These are phyloP conservation scores for Ceratonia siliqua DNA, from an alignment of 306 rosid species.

Conservation along the genomic window DNA sequence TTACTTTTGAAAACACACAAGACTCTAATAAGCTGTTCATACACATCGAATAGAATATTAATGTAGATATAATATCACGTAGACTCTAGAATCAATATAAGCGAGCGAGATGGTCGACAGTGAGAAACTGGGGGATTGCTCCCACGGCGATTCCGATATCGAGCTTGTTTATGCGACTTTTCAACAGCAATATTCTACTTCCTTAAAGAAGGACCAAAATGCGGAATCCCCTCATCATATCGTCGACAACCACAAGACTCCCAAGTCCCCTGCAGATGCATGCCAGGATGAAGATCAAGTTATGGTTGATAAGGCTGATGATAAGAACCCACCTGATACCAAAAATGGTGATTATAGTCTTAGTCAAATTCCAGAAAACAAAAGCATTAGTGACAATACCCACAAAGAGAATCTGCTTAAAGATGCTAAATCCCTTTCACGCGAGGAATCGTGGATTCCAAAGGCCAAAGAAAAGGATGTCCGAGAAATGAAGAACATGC, in stretches of 20 bases:
- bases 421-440: conserved; percentile 20
- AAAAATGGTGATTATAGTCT: conserved; percentile 30
- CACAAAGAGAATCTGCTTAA: conserved; percentile 30
- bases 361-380: conserved; percentile 21
- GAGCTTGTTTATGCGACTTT: conserved; percentile 35
- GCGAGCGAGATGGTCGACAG: conserved; percentile 41
- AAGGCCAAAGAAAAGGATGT: conserved; percentile 41
- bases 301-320: conserved; percentile 40
- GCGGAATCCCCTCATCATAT: conserved; percentile 18
- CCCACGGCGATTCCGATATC: conserved; percentile 34
- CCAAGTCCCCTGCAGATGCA: conserved; percentile 20
- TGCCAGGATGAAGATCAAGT: conserved; percentile 33
- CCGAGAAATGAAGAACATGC: conserved; percentile 42
- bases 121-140: conserved; percentile 29
- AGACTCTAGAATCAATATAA: not conserved
- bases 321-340: not conserved
- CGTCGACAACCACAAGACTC: not conserved
- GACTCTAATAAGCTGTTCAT: too few relatives aligned
- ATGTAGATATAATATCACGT: too few relatives aligned
- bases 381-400: conserved; percentile 23
- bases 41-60: too few relatives aligned
- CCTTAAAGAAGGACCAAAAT: conserved; percentile 25
- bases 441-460: conserved; percentile 35
- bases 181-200: not conserved
- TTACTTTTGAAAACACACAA: too few relatives aligned